phyloP scores from a whole-genome alignment of 371 early-diverging fungal species.

The Mucor sp. region DNA sequence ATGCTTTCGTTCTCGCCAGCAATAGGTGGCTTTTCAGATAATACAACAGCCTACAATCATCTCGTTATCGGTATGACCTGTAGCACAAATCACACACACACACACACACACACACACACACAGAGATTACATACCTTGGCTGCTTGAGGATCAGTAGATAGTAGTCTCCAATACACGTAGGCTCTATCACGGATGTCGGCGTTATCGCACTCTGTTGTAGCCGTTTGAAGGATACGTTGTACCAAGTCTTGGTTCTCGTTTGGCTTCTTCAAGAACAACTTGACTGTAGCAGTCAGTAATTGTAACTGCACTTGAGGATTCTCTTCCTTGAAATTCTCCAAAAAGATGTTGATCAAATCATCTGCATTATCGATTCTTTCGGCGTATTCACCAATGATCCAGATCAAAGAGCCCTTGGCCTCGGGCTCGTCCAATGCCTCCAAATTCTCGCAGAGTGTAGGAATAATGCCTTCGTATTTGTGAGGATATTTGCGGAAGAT shows the following conservation, averaged over 20 bases:
- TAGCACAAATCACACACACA: not conserved
- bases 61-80: not conserved
- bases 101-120: too few species aligned
- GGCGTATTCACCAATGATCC: slow-evolving; percentile 97
- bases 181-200: slow-evolving; percentile 96
- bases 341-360: slow-evolving; percentile 77
- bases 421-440: slow-evolving; percentile 92
- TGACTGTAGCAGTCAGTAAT: slow-evolving; percentile 87
- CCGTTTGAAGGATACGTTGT: slow-evolving; percentile 82
- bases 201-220: slow-evolving; percentile 90
- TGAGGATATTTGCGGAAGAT: slow-evolving; percentile 94
- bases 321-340: slow-evolving; percentile 69
- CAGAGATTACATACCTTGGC: slow-evolving; percentile 51
- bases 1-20: slow-evolving; percentile 82
- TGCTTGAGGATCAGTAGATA: slow-evolving; percentile 91
- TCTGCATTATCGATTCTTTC: slow-evolving; percentile 88
- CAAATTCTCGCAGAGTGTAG: slow-evolving; percentile 86
- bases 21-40: slow-evolving; percentile 94
- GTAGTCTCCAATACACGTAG: slow-evolving; percentile 94
- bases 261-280: slow-evolving; percentile 89
- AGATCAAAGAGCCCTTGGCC: slow-evolving; percentile 91
- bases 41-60: slow-evolving; percentile 55
- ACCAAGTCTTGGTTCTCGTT: slow-evolving; percentile 87
- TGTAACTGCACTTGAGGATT: slow-evolving; percentile 80
- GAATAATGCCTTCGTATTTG: slow-evolving; percentile 85